phyloP scores from a whole-genome alignment of 2,329 filamentous ascomycete genomes.

The Dactylellina leptospora region DNA sequence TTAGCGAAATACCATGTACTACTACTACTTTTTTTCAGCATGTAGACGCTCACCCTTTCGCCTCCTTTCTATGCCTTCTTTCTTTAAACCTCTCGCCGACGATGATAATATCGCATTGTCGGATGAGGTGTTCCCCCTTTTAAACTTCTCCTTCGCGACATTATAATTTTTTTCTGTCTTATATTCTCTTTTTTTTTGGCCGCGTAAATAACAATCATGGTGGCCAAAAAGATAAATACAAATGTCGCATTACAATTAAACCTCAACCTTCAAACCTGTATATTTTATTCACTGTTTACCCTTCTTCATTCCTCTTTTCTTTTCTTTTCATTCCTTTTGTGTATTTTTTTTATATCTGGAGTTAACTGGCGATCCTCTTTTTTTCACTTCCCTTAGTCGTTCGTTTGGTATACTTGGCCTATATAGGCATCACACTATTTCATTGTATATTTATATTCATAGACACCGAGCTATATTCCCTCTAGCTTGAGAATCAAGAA shows the following conservation, averaged over 20 bases:
- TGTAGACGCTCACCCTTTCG: slow-evolving; percentile 11
- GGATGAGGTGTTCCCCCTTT: neutral
- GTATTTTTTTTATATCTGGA: neutral
- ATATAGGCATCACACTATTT: too few relatives aligned
- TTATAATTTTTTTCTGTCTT: slow-evolving; percentile 4
- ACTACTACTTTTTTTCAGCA: slow-evolving; percentile 4
- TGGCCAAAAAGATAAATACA: neutral
- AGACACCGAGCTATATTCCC: too few relatives aligned
- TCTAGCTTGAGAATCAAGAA: too few relatives aligned
- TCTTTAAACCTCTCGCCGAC: slow-evolving; percentile 1
- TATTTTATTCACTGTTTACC: slow-evolving; percentile 5
- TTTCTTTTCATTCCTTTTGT: slow-evolving; percentile 10
- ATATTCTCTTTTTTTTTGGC: neutral
- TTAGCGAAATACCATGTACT: slow-evolving; percentile 34
- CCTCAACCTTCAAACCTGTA: too few relatives aligned
- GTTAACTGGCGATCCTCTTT: neutral
- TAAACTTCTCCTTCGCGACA: slow-evolving; percentile 2
- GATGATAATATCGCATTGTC: neutral
- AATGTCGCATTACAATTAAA: slow-evolving; percentile 5
- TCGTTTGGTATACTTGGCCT: too few relatives aligned
- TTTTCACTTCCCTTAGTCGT: neutral
- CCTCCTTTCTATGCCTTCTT: slow-evolving; percentile 3
- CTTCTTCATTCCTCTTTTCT: neutral
- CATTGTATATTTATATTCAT: too few relatives aligned
- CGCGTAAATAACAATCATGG: neutral